These are phyloP conservation scores for Metarhizium anisopliae DNA, from an alignment of 2,329 filamentous ascomycete genomes.

Conservation along the genomic window DNA sequence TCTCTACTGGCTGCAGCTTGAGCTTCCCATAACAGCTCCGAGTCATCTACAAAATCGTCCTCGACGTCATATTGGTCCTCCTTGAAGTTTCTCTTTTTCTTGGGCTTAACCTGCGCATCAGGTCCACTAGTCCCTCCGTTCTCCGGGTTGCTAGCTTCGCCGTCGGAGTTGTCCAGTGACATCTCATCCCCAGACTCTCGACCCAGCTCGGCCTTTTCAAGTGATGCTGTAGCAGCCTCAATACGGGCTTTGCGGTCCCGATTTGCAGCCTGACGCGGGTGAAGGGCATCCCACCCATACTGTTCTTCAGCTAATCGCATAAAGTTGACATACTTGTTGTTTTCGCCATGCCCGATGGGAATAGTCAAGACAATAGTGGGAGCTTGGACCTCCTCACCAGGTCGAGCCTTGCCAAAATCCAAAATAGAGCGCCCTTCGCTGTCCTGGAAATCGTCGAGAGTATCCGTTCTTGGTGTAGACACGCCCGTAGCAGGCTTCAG, in stretches of 20 bases:
- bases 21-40: slow-evolving; percentile 90
- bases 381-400: slow-evolving; percentile 48
- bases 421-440: slow-evolving; percentile 46
- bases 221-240: slow-evolving; percentile 74
- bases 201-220: slow-evolving; percentile 66
- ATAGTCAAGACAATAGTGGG: slow-evolving; percentile 82
- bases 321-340: slow-evolving; percentile 91
- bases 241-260: slow-evolving; percentile 81
- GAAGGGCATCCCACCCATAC: slow-evolving; percentile 89
- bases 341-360: slow-evolving; percentile 62
- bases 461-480: slow-evolving; percentile 40
- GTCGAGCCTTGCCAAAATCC: slow-evolving; percentile 50
- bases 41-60: slow-evolving; percentile 85
- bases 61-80: slow-evolving; percentile 79
- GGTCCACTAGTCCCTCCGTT: slow-evolving; percentile 57
- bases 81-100: slow-evolving; percentile 73
- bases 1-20: slow-evolving; percentile 90
- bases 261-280: slow-evolving; percentile 83
- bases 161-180: slow-evolving; percentile 67
- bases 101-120: slow-evolving; percentile 54
- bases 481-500: slow-evolving; percentile 33
- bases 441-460: slow-evolving; percentile 37
- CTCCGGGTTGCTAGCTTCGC: slow-evolving; percentile 80
- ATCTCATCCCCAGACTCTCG: slow-evolving; percentile 72
- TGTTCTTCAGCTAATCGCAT: slow-evolving; percentile 86